Conservation (phyloP, 345 rosid genomes). For the Acer saccharum region DNA sequence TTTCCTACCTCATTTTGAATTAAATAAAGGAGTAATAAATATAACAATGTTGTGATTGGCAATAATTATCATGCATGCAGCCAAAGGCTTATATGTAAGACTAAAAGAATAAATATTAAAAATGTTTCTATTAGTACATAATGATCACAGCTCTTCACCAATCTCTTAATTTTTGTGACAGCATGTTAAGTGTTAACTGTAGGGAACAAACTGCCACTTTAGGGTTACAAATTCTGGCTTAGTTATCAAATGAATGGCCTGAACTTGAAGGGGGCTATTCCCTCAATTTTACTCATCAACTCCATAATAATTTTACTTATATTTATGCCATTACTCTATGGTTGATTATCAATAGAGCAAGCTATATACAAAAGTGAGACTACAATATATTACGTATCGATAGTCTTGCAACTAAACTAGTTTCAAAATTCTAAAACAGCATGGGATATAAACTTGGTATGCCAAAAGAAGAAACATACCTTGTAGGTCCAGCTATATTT, state of each 20-base stretch:
- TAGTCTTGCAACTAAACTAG: background rate
- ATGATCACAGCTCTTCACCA: background rate
- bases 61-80: background rate
- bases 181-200: background rate
- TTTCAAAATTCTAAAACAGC: background rate
- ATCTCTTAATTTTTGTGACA: background rate
- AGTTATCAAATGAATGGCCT: background rate
- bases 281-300: background rate
- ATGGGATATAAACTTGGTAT: background rate
- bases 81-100: background rate
- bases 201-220: background rate
- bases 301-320: background rate
- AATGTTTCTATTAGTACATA: background rate
- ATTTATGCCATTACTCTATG: background rate
- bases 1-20: background rate
- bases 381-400: background rate
- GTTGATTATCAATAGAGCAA: background rate
- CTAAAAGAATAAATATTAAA: background rate
- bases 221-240: background rate
- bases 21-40: background rate
- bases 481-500: slow-evolving; percentile 70
- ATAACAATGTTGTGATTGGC: background rate
- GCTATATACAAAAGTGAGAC: background rate
- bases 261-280: background rate
- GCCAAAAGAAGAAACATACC: slow-evolving; percentile 45